Evolutionary conservation across 371 early-diverging fungal genomes (phyloP).

Genomic region (Lichtheimia ornata): DNA sequence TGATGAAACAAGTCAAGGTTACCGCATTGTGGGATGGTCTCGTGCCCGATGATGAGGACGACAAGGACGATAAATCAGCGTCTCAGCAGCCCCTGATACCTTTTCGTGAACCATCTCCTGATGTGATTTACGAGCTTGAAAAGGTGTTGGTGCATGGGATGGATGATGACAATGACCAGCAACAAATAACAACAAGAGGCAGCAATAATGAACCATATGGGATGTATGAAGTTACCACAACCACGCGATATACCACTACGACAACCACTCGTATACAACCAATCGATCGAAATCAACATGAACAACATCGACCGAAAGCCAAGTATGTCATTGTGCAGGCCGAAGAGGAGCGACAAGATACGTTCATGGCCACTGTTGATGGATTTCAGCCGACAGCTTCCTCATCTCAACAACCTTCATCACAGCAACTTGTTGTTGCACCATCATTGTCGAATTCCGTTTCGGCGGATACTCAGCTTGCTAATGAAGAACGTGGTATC

Average conservation of each 20-base stretch:
- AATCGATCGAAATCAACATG: conserved; percentile 19
- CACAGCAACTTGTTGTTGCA: too few relatives aligned
- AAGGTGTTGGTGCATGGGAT: conserved; percentile 20
- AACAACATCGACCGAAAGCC: conserved; percentile 7
- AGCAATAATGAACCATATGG: conserved; percentile 6
- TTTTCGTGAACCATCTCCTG: conserved; percentile 2
- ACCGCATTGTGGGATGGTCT: conserved; percentile 57
- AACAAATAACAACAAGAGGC: background rate
- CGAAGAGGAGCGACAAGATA: conserved; percentile 36
- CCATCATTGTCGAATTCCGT: too few relatives aligned
- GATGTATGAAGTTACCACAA: conserved; percentile 41
- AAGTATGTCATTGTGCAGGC: conserved; percentile 38
- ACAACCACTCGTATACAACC: conserved; percentile 42
- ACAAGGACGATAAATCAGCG: conserved; percentile 3
- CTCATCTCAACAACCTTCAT: too few relatives aligned
- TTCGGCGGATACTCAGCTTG: too few relatives aligned
- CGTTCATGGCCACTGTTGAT: conserved; percentile 41
- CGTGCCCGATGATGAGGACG: conserved; percentile 42
- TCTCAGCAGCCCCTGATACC: background rate
- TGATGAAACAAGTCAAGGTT: conserved; percentile 47
- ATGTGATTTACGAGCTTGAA: conserved; percentile 44
- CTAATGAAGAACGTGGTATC: too few relatives aligned
- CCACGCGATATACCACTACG: conserved; percentile 32
- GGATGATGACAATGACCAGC: background rate
- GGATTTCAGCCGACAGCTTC: background rate